Evolutionary conservation across 2,329 filamentous ascomycete genomes (phyloP), one percentile per base, ranked within the genome.

Genomic region (Penicillium vulpinum): DNA sequence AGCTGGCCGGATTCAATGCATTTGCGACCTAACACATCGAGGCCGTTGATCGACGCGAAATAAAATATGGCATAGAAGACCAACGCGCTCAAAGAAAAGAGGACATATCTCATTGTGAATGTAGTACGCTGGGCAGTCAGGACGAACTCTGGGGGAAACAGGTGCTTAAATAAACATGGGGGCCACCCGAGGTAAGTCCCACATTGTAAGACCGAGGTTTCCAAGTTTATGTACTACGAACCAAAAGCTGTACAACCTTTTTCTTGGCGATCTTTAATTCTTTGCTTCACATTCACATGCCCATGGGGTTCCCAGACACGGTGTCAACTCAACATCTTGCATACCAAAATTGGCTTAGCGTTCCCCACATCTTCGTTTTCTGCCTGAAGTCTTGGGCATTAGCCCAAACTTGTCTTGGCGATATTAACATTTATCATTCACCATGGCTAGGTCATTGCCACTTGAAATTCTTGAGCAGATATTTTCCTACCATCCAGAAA

Each of bases 51-150:
- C 7, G 67, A 56, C 10, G 67, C 64, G 46, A 72, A 74, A 56
- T 72, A 67, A 58, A 71, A 73, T 8, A 75, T 67, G 3, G 67
- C 66, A 54, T 72, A 75, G 53, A 70, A 54, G 33, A 66, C 72
- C 22, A 63, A 67, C 11, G 67, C 57, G 56, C 70, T 70, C 29
- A 75, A 61, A 13, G 69, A 62, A 31, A 68, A 71, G 4, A 74
- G 64, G 29, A 71, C 24, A 31, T 63, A 56, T 55, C 61, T 67
- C 60, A 68, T 68, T 22, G 22, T 63, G 18, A 46, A 28, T 39
- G 13, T 38, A 11, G 33, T 29, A 18, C 15, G n/a, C n/a, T n/a
- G n/a, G n/a, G n/a, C n/a, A n/a, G 24, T 5, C 5, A 24, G 24
- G 22, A 3, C 13, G 29, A 22, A 18, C 31, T 21, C 22, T 26